These are phyloP conservation scores for Penicillium oxalicum DNA, from an alignment of 2,329 filamentous ascomycete genomes.

Conservation along the genomic window DNA sequence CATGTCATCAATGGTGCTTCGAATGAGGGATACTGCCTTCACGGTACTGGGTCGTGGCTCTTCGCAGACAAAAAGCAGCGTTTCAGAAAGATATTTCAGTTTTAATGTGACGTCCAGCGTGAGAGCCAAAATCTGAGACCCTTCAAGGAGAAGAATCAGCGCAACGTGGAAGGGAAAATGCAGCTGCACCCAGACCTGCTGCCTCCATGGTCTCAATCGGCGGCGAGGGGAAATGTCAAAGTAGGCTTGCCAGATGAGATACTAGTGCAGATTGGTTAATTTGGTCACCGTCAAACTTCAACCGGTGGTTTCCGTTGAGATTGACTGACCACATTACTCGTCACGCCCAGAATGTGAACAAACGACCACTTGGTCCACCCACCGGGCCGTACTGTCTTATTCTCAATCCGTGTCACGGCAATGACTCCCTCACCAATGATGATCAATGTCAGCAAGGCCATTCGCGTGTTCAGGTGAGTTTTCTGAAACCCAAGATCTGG, in stretches of 20 bases:
- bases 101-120: conserved; percentile 42
- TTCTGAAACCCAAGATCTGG: conserved; percentile 55
- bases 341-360: conserved; percentile 35
- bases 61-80: conserved; percentile 37
- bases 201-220: conserved; percentile 49
- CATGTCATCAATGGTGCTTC: conserved; percentile 36
- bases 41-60: conserved; percentile 25
- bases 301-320: not conserved
- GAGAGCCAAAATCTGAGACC: conserved; percentile 52
- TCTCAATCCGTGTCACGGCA: conserved; percentile 51
- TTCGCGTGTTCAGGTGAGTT: conserved; percentile 58
- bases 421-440: conserved; percentile 63
- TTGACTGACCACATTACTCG: conserved; percentile 32
- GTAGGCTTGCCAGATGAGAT: conserved; percentile 59
- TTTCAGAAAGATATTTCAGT: conserved; percentile 35
- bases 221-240: conserved; percentile 51
- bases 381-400: conserved; percentile 43
- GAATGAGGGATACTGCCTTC: conserved; percentile 29
- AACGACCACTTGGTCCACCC: conserved; percentile 39
- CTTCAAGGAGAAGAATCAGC: conserved; percentile 60
- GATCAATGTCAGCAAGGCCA: conserved; percentile 59
- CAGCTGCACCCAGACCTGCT: conserved; percentile 47
- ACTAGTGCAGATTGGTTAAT: conserved; percentile 20
- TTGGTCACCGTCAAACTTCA: no score
- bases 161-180: conserved; percentile 61